phyloP scores from a whole-genome alignment of 2,329 filamentous ascomycete species.

The Fusarium acutatum region DNA sequence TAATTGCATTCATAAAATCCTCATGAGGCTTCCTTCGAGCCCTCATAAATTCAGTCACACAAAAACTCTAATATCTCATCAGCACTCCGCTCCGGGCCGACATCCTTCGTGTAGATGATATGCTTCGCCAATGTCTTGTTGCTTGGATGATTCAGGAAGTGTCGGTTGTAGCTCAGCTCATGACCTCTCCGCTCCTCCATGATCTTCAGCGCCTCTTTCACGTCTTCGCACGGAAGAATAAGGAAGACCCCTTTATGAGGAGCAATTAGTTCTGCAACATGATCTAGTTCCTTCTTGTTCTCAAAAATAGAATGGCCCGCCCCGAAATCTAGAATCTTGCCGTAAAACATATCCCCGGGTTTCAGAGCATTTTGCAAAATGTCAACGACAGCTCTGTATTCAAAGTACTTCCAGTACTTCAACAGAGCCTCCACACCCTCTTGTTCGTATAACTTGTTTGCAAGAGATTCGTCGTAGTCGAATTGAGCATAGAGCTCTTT shows the following conservation, averaged over 20 bases:
- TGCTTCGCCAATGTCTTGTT: not conserved
- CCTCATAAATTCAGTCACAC: no score
- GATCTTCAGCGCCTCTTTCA: not conserved
- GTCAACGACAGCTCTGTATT: not conserved
- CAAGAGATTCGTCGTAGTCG: accelerated
- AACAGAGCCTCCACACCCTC: not conserved
- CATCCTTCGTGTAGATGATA: not conserved
- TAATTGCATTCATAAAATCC: not conserved
- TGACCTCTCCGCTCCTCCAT: not conserved
- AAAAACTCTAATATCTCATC: not conserved
- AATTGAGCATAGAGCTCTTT: not conserved
- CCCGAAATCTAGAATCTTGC: not conserved
- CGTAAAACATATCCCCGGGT: not conserved
- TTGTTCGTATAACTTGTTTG: not conserved
- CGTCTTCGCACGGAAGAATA: not conserved
- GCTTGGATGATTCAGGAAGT: not conserved
- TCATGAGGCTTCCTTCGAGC: accelerated
- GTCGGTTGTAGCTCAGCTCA: not conserved
- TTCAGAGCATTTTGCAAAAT: not conserved
- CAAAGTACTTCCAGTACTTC: not conserved
- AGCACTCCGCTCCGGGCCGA: accelerated
- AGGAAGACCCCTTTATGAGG: not conserved
- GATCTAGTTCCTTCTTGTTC: not conserved
- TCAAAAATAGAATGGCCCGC: not conserved
- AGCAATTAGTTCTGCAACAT: accelerated